These are phyloP conservation scores for Penicillium paneum DNA, from an alignment of 2,329 filamentous ascomycete genomes.

Conservation along the genomic window DNA sequence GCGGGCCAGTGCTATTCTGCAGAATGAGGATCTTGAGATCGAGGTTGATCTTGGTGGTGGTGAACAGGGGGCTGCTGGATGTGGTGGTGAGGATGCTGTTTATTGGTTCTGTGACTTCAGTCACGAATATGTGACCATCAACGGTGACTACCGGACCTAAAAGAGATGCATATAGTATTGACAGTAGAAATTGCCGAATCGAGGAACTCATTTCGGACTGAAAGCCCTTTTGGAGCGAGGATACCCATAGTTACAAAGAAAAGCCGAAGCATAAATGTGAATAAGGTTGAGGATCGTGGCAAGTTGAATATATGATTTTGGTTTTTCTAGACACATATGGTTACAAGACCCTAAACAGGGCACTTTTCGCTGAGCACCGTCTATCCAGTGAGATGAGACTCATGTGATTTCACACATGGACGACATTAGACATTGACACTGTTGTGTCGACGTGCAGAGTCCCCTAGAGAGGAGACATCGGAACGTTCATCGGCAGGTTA, in stretches of 20 bases:
- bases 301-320: slow-evolving; percentile 23
- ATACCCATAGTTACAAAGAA: not conserved
- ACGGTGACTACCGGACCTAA: slow-evolving; percentile 64
- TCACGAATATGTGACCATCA: slow-evolving; percentile 68
- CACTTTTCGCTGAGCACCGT: slow-evolving; percentile 25
- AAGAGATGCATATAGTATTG: not conserved
- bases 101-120: slow-evolving; percentile 68
- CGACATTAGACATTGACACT: not conserved
- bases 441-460: not conserved
- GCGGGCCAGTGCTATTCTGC: slow-evolving; percentile 57
- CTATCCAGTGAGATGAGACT: not conserved
- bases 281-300: slow-evolving; percentile 5
- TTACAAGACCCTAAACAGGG: slow-evolving; percentile 32
- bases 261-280: not conserved
- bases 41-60: slow-evolving; percentile 57
- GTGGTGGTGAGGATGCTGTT: slow-evolving; percentile 52
- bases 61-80: slow-evolving; percentile 38
- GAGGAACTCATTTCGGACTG: not conserved
- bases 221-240: not conserved
- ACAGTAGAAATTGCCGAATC: not conserved
- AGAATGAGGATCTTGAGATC: slow-evolving; percentile 62
- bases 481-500: not conserved
- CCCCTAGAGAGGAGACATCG: not conserved
- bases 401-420: slow-evolving; percentile 11
- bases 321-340: slow-evolving; percentile 33